Evolutionary conservation across 2,329 filamentous ascomycete genomes (phyloP).

Genomic region (Teratosphaeria destructans): DNA sequence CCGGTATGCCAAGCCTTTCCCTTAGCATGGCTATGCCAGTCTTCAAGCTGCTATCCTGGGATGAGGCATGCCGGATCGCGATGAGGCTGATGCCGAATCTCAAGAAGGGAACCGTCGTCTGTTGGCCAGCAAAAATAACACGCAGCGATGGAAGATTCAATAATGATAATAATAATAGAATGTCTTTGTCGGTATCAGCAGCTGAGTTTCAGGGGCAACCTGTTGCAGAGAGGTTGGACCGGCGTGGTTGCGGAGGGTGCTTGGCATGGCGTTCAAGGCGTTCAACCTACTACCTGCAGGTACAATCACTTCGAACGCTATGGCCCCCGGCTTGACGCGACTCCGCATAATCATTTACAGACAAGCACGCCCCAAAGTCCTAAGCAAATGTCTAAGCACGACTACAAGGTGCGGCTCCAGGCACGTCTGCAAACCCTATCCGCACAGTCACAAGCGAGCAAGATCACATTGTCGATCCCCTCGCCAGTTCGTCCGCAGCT

Average conservation of each 20-base stretch:
- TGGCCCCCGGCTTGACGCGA: not conserved
- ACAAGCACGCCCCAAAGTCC: not conserved
- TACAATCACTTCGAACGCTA: not conserved
- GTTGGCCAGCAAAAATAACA: not conserved
- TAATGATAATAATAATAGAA: not conserved
- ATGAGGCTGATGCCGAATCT: not conserved
- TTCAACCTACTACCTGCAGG: not conserved
- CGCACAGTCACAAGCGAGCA: not conserved
- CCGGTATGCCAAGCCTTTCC: not conserved
- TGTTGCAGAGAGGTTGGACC: no score
- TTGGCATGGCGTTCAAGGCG: not conserved
- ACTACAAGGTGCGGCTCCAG: no score
- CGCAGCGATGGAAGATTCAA: not conserved
- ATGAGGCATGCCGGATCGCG: not conserved
- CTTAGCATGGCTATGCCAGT: not conserved
- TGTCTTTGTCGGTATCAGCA: no score
- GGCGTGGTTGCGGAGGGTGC: not conserved
- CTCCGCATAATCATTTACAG: not conserved
- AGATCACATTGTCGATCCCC: not conserved
- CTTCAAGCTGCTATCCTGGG: not conserved
- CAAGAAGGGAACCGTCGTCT: not conserved
- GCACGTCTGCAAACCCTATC: not conserved
- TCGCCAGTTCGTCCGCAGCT: no score
- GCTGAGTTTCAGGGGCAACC: no score
- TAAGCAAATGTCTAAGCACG: no score